Percentiles rank a stretch among this genome's conserved stretches.
phyloP scores from a whole-genome alignment of 1,284 basidiomycete species.

The Moesziomyces globuligerus region DNA sequence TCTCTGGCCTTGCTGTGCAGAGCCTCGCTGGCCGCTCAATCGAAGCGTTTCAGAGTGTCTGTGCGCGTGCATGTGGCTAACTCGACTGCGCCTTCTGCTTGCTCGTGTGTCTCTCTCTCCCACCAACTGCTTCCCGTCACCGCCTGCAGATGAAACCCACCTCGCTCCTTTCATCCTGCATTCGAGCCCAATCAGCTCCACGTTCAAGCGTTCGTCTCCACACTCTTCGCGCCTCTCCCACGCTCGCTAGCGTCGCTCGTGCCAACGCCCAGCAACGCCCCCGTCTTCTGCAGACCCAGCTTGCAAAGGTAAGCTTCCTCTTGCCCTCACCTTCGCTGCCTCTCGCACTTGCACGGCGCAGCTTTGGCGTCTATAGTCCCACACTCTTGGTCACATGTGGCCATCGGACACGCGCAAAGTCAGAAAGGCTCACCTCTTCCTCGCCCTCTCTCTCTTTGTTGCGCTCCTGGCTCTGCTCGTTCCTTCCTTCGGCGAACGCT shows the following conservation, averaged over 20 bases:
- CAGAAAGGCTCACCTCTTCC: conserved; percentile 29
- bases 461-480: conserved; percentile 15
- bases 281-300: conserved; percentile 4
- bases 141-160: conserved; percentile 35
- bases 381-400: conserved; percentile 8
- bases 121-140: conserved; percentile 14
- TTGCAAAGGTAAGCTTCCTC: conserved; percentile 30
- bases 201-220: conserved; percentile 3
- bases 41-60: too few relatives aligned
- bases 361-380: too few relatives aligned
- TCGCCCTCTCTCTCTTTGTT: conserved; percentile 26
- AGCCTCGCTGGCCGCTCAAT: too few relatives aligned
- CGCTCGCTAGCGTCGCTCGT: conserved; percentile 7
- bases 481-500: not conserved
- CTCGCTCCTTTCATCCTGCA: conserved; percentile 18
- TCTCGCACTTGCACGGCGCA: too few relatives aligned
- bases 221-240: not conserved
- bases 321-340: too few relatives aligned
- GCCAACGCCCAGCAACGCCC: conserved; percentile 5
- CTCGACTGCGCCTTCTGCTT: not conserved
- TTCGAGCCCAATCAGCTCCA: conserved; percentile 20
- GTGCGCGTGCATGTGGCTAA: not conserved
- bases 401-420: not conserved
- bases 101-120: conserved; percentile 1
- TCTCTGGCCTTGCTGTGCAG: too few relatives aligned